These are phyloP conservation scores for Calonectria multiphialidica DNA, from an alignment of 2,329 filamentous ascomycete species.

Conservation along the genomic window DNA sequence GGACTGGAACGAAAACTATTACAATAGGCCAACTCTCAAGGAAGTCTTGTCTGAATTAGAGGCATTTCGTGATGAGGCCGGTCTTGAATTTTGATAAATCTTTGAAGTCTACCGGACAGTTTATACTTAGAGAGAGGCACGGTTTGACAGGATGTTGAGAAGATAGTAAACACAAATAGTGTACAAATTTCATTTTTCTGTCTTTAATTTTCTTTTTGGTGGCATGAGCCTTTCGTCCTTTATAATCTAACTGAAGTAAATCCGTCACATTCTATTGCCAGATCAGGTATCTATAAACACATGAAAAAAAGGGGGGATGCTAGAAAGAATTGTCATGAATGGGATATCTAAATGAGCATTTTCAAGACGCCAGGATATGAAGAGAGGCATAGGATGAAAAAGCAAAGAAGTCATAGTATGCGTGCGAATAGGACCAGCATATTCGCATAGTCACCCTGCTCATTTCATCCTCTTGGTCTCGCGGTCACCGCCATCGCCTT, in stretches of 20 bases:
- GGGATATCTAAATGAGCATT: not conserved
- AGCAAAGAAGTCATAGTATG: not conserved
- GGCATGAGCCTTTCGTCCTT: constrained; percentile 16
- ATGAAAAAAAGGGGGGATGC: not conserved
- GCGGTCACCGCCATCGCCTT: constrained; percentile 40
- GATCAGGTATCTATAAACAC: not conserved
- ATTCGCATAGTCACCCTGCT: constrained; percentile 4
- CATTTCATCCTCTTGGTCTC: constrained; percentile 51
- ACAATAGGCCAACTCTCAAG: constrained; percentile 58
- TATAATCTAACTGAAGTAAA: not conserved
- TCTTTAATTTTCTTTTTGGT: not conserved
- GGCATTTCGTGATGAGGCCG: constrained; percentile 40
- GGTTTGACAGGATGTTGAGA: not conserved
- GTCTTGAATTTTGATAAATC: constrained; percentile 28
- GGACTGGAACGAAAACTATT: constrained; percentile 64
- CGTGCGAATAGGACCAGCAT: not conserved
- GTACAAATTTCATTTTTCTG: not conserved
- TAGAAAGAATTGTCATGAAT: not conserved
- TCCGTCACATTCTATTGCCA: not conserved
- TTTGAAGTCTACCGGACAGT: not conserved
- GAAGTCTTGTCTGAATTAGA: constrained; percentile 54
- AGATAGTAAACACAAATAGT: not conserved
- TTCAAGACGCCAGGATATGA: not conserved
- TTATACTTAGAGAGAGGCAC: constrained; percentile 12
- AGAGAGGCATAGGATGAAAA: not conserved